Evolutionary conservation across 805 yeast species (phyloP).

Genomic region (Blastobotrys attinorum): DNA sequence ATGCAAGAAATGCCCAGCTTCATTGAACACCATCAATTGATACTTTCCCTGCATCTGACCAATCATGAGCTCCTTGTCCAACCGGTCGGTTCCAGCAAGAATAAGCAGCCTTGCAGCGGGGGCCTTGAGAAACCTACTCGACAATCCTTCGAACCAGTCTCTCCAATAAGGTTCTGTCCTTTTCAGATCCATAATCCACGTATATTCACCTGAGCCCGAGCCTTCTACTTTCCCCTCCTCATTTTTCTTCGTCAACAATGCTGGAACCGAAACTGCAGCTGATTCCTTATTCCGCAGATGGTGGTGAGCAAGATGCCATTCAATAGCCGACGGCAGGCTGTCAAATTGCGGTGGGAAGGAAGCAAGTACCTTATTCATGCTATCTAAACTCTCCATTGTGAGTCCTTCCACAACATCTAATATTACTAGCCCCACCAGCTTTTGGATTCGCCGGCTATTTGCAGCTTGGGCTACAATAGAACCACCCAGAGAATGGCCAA

Average conservation of each 20-base stretch:
- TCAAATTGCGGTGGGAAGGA: slow-evolving; percentile 57
- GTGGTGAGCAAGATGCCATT: slow-evolving; percentile 66
- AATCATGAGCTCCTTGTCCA: slow-evolving; percentile 77
- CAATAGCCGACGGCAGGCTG: slow-evolving; percentile 51
- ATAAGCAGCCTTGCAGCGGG: slow-evolving; percentile 63
- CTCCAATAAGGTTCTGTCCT: slow-evolving; percentile 66
- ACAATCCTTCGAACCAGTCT: slow-evolving; percentile 69
- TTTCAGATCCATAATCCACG: slow-evolving; percentile 61
- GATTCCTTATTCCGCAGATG: slow-evolving; percentile 50
- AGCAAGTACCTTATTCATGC: slow-evolving; percentile 60
- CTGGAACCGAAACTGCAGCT: slow-evolving; percentile 75
- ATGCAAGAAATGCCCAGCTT: slow-evolving; percentile 90
- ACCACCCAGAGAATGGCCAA: slow-evolving; percentile 95
- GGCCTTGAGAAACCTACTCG: slow-evolving; percentile 41
- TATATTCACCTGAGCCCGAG: no score
- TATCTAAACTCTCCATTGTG: slow-evolving; percentile 59
- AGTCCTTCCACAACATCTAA: slow-evolving; percentile 94
- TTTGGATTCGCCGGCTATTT: not conserved
- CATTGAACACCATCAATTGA: slow-evolving; percentile 76
- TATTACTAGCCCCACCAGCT: slow-evolving; percentile 61
- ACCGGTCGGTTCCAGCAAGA: slow-evolving; percentile 80
- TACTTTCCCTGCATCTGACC: slow-evolving; percentile 98
- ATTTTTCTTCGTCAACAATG: slow-evolving; percentile 35
- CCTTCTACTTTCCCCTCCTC: slow-evolving; percentile 21
- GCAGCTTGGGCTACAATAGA: slow-evolving; percentile 60